These are phyloP conservation scores for Rhizophagus clarus DNA, from an alignment of 192 early-diverging fungal species.

Conservation along the genomic window DNA sequence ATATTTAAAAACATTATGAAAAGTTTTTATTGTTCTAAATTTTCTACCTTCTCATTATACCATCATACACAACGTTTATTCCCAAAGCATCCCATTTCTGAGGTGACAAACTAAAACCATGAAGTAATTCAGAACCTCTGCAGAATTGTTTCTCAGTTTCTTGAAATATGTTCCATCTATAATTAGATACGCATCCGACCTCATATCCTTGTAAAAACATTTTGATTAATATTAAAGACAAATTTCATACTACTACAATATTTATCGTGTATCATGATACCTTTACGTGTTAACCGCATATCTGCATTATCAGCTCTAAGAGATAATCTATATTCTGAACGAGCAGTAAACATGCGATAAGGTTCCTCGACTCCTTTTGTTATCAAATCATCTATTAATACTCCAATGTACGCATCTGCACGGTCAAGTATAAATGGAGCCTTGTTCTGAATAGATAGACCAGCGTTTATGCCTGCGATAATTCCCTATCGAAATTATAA, in stretches of 20 bases:
- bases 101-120: conserved; percentile 50
- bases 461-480: conserved; percentile 79
- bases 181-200: conserved; percentile 51
- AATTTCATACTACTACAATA: background rate
- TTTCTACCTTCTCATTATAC: conserved; percentile 43
- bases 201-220: conserved; percentile 41
- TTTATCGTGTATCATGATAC: conserved; percentile 25
- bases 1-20: background rate
- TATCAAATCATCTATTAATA: conserved; percentile 80
- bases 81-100: conserved; percentile 55
- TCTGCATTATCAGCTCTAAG: conserved; percentile 83
- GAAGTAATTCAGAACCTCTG: conserved; percentile 51
- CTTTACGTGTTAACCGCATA: conserved; percentile 69
- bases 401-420: conserved; percentile 81
- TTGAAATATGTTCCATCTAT: conserved; percentile 50
- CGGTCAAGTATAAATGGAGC: conserved; percentile 68
- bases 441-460: conserved; percentile 52
- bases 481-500: conserved; percentile 47
- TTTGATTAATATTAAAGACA: too few species aligned
- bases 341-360: conserved; percentile 80
- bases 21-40: background rate
- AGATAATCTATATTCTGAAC: conserved; percentile 79
- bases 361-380: conserved; percentile 83
- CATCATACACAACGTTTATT: conserved; percentile 42
- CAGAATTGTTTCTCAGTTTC: conserved; percentile 49